Evolutionary conservation across 148 eudicot species (phyloP).

Genomic region (Linanthus parryae): DNA sequence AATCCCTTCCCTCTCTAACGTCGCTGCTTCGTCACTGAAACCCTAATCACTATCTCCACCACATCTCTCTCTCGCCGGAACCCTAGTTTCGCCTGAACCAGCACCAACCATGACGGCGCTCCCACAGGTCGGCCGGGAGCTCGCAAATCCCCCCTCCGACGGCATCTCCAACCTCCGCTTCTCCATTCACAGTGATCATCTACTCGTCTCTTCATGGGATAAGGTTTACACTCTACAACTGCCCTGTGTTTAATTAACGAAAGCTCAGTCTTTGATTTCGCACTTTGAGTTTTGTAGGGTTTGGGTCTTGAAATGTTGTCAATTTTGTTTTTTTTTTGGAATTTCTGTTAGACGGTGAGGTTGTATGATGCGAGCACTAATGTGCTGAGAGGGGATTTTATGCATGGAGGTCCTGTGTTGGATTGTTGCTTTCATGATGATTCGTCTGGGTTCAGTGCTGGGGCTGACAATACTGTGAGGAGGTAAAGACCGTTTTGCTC

Average conservation of each 20-base stretch:
- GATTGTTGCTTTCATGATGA: slow-evolving; percentile 96
- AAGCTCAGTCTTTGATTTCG: not conserved
- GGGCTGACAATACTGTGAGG: slow-evolving; percentile 67
- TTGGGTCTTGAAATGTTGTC: slow-evolving; percentile 1
- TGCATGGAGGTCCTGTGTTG: slow-evolving; percentile 80
- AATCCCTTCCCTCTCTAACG: too few species aligned
- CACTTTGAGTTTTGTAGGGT: not conserved
- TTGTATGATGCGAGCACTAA: slow-evolving; percentile 82
- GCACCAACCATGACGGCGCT: too few species aligned
- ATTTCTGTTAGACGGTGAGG: slow-evolving; percentile 54
- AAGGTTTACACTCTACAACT: slow-evolving; percentile 40
- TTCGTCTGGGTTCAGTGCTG: slow-evolving; percentile 76
- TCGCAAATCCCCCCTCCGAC: too few species aligned
- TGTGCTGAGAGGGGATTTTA: slow-evolving; percentile 77
- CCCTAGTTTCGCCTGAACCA: too few species aligned
- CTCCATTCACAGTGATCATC: slow-evolving; percentile 79
- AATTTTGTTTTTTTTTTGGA: not conserved
- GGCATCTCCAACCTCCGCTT: slow-evolving; percentile 63
- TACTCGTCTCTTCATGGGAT: slow-evolving; percentile 92
- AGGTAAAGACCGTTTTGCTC: slow-evolving; percentile 34
- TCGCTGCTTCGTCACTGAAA: too few species aligned
- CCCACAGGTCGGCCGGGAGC: too few species aligned
- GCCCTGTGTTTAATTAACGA: too few species aligned
- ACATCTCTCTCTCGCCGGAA: too few species aligned
- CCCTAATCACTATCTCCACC: too few species aligned